Percentiles rank a stretch among this genome's conserved stretches.
These are phyloP conservation scores for Wickerhamiella kurtzmanii DNA, from an alignment of 805 yeast genomes.

Conservation along the genomic window DNA sequence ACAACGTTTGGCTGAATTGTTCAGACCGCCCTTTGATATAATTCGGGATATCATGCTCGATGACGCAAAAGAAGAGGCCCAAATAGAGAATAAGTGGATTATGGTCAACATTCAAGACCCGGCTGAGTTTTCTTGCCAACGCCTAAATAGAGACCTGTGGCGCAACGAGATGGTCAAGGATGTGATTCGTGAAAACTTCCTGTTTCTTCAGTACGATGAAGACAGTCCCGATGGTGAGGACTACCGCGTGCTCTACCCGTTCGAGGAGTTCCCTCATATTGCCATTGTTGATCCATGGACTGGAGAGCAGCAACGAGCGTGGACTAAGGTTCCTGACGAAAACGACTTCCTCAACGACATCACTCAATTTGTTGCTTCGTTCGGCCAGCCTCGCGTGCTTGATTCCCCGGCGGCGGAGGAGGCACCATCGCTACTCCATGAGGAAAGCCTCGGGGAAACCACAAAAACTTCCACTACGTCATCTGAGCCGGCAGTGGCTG, in stretches of 20 bases:
- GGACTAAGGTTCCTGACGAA: conserved; percentile 55
- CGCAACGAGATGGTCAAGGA: conserved; percentile 51
- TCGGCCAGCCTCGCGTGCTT: not conserved
- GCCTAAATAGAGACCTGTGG: conserved; percentile 90
- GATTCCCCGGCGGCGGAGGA: not conserved
- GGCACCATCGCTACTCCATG: not conserved
- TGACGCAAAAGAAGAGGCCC: conserved; percentile 56
- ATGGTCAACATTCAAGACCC: conserved; percentile 78
- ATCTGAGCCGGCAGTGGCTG: conserved; percentile 1
- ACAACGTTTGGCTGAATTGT: conserved; percentile 63
- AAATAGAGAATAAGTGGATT: conserved; percentile 59
- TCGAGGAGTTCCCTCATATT: conserved; percentile 65
- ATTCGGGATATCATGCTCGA: conserved; percentile 59
- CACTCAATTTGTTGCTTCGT: conserved; percentile 42
- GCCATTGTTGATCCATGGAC: conserved; percentile 91
- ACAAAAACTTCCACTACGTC: conserved; percentile 2
- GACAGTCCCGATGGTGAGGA: conserved; percentile 64
- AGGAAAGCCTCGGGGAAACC: not conserved
- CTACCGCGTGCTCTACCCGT: conserved; percentile 60
- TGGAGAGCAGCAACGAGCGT: conserved; percentile 71
- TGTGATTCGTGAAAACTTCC: conserved; percentile 50
- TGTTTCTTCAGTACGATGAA: conserved; percentile 73
- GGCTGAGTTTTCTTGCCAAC: conserved; percentile 76
- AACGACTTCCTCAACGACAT: conserved; percentile 54
- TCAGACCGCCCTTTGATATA: conserved; percentile 88